Conservation (phyloP, 768 basidiomycete species). For the Lactarius deliciosus region DNA sequence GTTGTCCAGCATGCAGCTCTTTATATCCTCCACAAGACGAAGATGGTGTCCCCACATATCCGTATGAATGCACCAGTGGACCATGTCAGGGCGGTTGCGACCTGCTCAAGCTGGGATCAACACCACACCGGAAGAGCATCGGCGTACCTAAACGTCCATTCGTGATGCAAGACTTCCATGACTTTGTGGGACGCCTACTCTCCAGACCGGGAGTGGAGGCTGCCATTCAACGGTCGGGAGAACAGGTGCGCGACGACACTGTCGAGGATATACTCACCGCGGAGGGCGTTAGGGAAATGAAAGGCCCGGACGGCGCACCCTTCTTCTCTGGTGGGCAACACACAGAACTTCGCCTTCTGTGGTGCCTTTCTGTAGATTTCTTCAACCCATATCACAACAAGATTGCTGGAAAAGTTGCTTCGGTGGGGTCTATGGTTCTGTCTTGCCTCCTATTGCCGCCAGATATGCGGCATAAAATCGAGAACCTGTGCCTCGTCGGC, state of each 20-base stretch:
- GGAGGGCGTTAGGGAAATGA: not conserved
- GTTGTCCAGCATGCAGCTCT: constrained; percentile 7
- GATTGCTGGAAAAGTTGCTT: constrained; percentile 33
- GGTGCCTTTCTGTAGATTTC: constrained; percentile 38
- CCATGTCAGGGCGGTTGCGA: not conserved
- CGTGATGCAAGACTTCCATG: constrained; percentile 4
- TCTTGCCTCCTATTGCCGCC: constrained; percentile 40
- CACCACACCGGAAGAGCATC: constrained; percentile 2
- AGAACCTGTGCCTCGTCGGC: constrained; percentile 44
- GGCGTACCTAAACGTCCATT: constrained; percentile 5
- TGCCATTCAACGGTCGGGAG: not conserved
- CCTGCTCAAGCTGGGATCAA: constrained; percentile 7
- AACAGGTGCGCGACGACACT: not conserved
- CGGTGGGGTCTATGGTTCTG: constrained; percentile 36
- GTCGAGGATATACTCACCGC: constrained; percentile 4
- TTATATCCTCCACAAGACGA: constrained; percentile 1
- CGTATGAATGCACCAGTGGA: not conserved
- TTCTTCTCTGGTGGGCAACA: constrained; percentile 7
- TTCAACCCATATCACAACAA: constrained; percentile 40
- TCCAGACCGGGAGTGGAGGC: too few relatives aligned
- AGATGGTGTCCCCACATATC: constrained; percentile 2
- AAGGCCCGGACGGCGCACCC: constrained; percentile 4
- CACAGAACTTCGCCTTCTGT: constrained; percentile 31
- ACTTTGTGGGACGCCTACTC: not conserved
- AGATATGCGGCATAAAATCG: constrained; percentile 36